Evolutionary conservation across 768 basidiomycete genomes (phyloP).

Genomic region (Omphalotus guepiniiformis): DNA sequence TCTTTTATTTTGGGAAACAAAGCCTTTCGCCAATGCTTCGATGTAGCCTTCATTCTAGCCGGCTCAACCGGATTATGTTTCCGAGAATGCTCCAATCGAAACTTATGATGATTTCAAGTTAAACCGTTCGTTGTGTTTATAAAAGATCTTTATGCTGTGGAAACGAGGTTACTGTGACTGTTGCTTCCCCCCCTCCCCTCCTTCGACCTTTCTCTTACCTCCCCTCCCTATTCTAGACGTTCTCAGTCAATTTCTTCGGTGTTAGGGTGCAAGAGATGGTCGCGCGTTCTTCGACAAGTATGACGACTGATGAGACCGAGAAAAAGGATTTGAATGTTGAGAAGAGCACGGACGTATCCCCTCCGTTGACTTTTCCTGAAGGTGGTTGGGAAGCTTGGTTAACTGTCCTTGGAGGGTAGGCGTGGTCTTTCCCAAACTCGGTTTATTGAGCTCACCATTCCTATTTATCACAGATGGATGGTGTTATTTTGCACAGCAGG

Average conservation of each 20-base stretch:
- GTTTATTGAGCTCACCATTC: background rate
- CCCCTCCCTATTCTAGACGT: background rate
- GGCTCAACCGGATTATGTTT: too few relatives aligned
- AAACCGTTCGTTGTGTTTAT: too few relatives aligned
- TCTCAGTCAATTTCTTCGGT: background rate
- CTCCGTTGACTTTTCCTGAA: constrained; percentile 12
- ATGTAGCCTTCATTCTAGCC: too few relatives aligned
- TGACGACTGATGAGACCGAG: background rate
- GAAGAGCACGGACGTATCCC: background rate
- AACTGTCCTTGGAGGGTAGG: constrained; percentile 13
- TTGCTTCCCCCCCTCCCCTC: background rate
- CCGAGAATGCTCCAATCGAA: too few relatives aligned
- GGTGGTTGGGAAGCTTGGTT: constrained; percentile 15
- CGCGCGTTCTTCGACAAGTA: background rate
- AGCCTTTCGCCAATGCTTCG: too few relatives aligned
- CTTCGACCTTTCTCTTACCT: background rate
- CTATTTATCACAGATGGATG: background rate
- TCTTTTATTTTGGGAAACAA: too few relatives aligned
- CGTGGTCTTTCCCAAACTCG: background rate
- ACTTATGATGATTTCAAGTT: too few relatives aligned
- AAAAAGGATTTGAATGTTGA: background rate
- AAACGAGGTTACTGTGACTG: background rate
- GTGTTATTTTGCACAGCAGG: constrained; percentile 5
- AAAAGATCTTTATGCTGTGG: background rate
- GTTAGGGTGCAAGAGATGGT: background rate